These are phyloP conservation scores for Malbranchea cinnamomea DNA, from an alignment of 2,329 filamentous ascomycete species.

Conservation along the genomic window DNA sequence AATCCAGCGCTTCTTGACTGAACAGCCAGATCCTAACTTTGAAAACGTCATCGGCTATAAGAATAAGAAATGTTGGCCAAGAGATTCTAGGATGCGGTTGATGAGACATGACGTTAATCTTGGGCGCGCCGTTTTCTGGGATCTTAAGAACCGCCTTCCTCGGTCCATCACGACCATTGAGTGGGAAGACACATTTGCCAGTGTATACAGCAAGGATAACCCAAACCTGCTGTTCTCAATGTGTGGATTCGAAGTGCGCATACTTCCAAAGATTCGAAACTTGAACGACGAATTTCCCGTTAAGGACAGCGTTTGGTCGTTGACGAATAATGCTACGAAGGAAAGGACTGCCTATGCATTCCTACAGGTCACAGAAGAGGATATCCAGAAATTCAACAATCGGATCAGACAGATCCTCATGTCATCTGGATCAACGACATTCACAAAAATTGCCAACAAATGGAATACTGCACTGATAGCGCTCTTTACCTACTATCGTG, in stretches of 20 bases:
- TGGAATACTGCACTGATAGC: slow-evolving; percentile 98
- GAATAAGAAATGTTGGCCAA: slow-evolving; percentile 99
- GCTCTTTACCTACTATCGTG: slow-evolving; percentile 95
- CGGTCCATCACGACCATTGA: slow-evolving; percentile 93
- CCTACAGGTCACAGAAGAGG: slow-evolving; percentile 92
- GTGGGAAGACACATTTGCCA: slow-evolving; percentile 97
- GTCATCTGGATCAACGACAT: slow-evolving; percentile 98
- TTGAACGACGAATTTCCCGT: slow-evolving; percentile 92
- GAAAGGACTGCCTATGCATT: slow-evolving; percentile 96
- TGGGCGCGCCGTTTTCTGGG: slow-evolving; percentile 95
- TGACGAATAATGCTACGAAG: slow-evolving; percentile 92
- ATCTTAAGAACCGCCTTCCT: slow-evolving; percentile 90
- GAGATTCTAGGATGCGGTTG: slow-evolving; percentile 91
- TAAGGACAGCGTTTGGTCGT: slow-evolving; percentile 96
- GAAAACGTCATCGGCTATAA: slow-evolving; percentile 98
- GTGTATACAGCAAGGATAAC: slow-evolving; percentile 95
- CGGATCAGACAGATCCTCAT: slow-evolving; percentile 96
- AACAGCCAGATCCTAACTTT: slow-evolving; percentile 96
- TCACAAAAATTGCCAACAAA: slow-evolving; percentile 99
- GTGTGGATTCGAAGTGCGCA: slow-evolving; percentile 94
- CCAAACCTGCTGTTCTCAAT: slow-evolving; percentile 95
- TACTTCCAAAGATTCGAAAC: slow-evolving; percentile 88
- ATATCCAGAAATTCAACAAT: slow-evolving; percentile 98
- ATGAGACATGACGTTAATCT: slow-evolving; percentile 99
- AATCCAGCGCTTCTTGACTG: slow-evolving; percentile 93